Conservation (phyloP, 2,329 filamentous ascomycete species). For the Xylaria sp. region DNA sequence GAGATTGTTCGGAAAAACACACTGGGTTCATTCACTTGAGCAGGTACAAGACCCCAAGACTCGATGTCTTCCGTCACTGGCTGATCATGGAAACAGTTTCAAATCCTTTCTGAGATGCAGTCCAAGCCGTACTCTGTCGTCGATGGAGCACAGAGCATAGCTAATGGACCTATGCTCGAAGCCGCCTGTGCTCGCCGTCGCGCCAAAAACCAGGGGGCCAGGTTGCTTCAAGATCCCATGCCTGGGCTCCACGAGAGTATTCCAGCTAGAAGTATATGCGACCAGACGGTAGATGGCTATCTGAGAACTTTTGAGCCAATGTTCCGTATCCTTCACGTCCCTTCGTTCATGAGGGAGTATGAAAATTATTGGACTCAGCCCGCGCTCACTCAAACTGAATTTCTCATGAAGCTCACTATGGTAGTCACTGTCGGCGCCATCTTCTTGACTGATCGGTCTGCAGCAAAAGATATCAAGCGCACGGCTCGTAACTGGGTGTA, state of each 20-base stretch:
- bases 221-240: constrained; percentile 26
- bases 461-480: constrained; percentile 29
- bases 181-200: constrained; percentile 19
- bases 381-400: not conserved
- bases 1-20: constrained; percentile 31
- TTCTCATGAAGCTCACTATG: constrained; percentile 36
- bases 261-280: constrained; percentile 28
- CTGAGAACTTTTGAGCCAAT: constrained; percentile 35
- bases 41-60: constrained; percentile 17
- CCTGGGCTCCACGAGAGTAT: constrained; percentile 25
- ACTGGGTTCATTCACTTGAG: constrained; percentile 33
- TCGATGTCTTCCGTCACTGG: not conserved
- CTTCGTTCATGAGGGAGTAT: constrained; percentile 33
- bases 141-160: constrained; percentile 20
- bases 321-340: constrained; percentile 36
- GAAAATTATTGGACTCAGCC: constrained; percentile 28
- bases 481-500: constrained; percentile 39
- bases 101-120: constrained; percentile 28
- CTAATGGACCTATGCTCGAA: constrained; percentile 20
- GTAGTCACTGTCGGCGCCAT: constrained; percentile 35
- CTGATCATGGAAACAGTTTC: constrained; percentile 26
- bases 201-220: constrained; percentile 21
- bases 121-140: constrained; percentile 18
- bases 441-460: constrained; percentile 29
- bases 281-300: constrained; percentile 32